Evolutionary conservation across 352 stramenopile species (phyloP), one percentile per base, ranked within the genome.

Genomic region (Globisporangium camurandrum): DNA sequence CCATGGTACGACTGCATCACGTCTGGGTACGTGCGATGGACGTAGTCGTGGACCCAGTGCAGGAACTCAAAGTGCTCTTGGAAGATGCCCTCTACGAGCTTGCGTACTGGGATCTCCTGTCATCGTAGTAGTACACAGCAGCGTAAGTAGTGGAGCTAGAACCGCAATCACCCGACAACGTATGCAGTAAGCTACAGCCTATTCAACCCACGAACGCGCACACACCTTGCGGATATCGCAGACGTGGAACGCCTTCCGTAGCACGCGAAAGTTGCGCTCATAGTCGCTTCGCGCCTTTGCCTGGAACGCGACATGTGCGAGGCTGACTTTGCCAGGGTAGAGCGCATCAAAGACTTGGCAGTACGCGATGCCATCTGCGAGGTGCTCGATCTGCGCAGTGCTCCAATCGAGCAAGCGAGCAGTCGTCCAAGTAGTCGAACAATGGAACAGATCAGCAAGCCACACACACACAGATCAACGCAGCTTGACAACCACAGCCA

Each of bases 41-140:
- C 74, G 52, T 88, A 84, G 54, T 90, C 75, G 44, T 90, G 78
- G 22, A 90, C 52, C 79, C 79, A 90, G 51, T 90, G 74, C 41
- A 90, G 64, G 39, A 90, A 88, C 52, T 88, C 75, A 49, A 90
- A 88, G 59, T 90, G 79, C 51, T 88, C 79, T 28, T 90, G 79
- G 49, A 90, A 90, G 11, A 88, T 57, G 16, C 79, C 79, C 19
- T 77, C 57, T 14, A 84, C 62, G 17, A 88, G 61, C 55, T 90
- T 87, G 45, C 64, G 66, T 19, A 84, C 63, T 1, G 75, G 71
- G 11, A 90, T 70, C 46, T 90, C 76, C 76, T 88, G 16, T n/a
- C n/a, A n/a, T n/a, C n/a, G 9, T 4, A 7, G 20, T 38, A 14
- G 26, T 14, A 39, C 28, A 33, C 17, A 28, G 16, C 9, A 52